These are phyloP conservation scores for Neocallimastix lanati DNA, from an alignment of 192 early-diverging fungal genomes.

Conservation along the genomic window DNA sequence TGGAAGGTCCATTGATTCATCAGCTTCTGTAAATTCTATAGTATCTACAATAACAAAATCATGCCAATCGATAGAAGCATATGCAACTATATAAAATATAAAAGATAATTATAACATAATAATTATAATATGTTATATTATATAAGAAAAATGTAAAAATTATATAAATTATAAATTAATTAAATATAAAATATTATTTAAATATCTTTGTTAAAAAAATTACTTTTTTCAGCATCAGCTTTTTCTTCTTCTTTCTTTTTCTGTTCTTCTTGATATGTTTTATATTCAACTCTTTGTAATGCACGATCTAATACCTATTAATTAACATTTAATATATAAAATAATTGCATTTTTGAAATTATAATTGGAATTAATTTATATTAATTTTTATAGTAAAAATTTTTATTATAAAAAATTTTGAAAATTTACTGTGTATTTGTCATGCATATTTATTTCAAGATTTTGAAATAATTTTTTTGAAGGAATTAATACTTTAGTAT, in stretches of 20 bases:
- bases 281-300: slow-evolving; percentile 54
- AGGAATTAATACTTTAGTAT: slow-evolving; percentile 60
- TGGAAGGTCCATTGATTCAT: slow-evolving; percentile 53
- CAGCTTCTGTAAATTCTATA: slow-evolving; percentile 68
- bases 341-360: too few relatives aligned
- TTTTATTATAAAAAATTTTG: too few relatives aligned
- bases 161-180: too few relatives aligned
- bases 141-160: too few relatives aligned
- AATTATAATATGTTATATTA: too few relatives aligned
- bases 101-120: neutral
- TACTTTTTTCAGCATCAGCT: slow-evolving; percentile 61
- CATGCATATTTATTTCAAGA: slow-evolving; percentile 15
- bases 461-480: slow-evolving; percentile 29
- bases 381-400: too few relatives aligned
- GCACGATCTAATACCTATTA: slow-evolving; percentile 54
- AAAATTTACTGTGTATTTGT: slow-evolving; percentile 8
- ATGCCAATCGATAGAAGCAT: slow-evolving; percentile 91
- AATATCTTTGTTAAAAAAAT: too few relatives aligned
- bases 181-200: too few relatives aligned
- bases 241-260: slow-evolving; percentile 57
- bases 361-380: too few relatives aligned
- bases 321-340: too few relatives aligned
- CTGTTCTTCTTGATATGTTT: slow-evolving; percentile 49
- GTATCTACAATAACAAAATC: slow-evolving; percentile 94
- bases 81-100: slow-evolving; percentile 34